Evolutionary conservation across 2,329 filamentous ascomycete genomes (phyloP).

Genomic region (Penicillium sp.): DNA sequence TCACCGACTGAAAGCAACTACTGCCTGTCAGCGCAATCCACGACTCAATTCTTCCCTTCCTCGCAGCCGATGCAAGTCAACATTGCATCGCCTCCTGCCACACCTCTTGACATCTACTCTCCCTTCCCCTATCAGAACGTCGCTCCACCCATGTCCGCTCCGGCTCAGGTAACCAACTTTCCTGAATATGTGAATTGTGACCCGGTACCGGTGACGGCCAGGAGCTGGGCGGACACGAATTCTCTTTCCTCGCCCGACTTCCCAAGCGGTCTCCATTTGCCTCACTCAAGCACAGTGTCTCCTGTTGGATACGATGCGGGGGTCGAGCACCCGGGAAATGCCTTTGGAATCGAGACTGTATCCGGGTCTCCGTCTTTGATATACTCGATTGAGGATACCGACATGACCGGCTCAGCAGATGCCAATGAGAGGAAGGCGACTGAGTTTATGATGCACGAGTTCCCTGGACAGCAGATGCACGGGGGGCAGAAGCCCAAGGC

Average conservation of each 20-base stretch:
- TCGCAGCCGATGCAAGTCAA: conserved; percentile 41
- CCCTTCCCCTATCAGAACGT: conserved; percentile 37
- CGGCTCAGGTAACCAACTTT: conserved; percentile 42
- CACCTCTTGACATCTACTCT: conserved; percentile 41
- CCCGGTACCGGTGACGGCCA: conserved; percentile 35
- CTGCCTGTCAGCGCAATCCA: conserved; percentile 34
- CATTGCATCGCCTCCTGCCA: conserved; percentile 44
- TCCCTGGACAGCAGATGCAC: conserved; percentile 43
- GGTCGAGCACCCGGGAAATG: conserved; percentile 27
- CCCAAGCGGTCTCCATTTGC: conserved; percentile 31
- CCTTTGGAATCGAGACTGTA: conserved; percentile 27
- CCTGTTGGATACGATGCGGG: conserved; percentile 37
- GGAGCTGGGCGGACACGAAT: conserved; percentile 41
- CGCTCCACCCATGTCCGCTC: conserved; percentile 41
- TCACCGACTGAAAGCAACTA: conserved; percentile 39
- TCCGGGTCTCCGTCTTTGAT: conserved; percentile 33
- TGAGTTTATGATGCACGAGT: conserved; percentile 45
- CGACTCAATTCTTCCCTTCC: conserved; percentile 34
- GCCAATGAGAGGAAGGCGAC: conserved; percentile 32
- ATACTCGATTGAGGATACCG: conserved; percentile 31
- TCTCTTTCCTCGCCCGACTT: conserved; percentile 43
- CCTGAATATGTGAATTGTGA: conserved; percentile 41
- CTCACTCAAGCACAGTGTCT: conserved; percentile 35
- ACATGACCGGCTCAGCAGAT: conserved; percentile 24
- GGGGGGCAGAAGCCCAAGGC: conserved; percentile 39